Evolutionary conservation across 2,329 filamentous ascomycete genomes (phyloP), one percentile per base, ranked within the genome.

Genomic region (Aureobasidium melanogenum): DNA sequence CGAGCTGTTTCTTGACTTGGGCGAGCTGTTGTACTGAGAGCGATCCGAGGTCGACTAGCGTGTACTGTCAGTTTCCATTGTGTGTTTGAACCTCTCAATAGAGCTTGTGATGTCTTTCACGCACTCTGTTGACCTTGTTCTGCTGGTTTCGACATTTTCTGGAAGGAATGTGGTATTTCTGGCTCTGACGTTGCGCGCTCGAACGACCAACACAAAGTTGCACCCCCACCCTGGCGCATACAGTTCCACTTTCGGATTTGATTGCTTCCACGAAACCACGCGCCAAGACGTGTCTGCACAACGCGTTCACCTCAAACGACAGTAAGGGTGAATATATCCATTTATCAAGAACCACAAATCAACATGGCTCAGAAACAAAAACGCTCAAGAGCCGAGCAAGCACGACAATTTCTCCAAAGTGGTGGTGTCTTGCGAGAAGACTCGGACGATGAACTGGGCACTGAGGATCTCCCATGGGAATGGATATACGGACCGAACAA

Each of bases 1-100:
- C 93, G 67, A 99, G 87, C 74, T 97, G 93, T 75, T 94, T 91
- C 81, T 99, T 97, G 67, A 99, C 87, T 69, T 91, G 86, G 67
- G 85, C 87, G 67, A 99, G 88, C 77, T 97, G 93, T 67, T 90
- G 89, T 28, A 87, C 81, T 68, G 88, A 88, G 69, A 99, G 87
- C 64, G 83, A 85, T 69, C 87, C 85, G 69, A 99, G 80, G 71
- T 89, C 85, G 67, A 89, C 81, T 80, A 9, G 12, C 22, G 8
- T 10, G 63, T 67, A 28, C 38, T n/a, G 14, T 56, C 26, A 56
- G 52, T 44, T 34, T 44, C 6, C 5, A 9, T 47, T 51, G n/a
- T 51, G n/a, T n/a, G 1, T 30, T 44, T 12, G 32, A 32, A 14
- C 8, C 19, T 15, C 4, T 34, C 2, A 8, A 10, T 5, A 6